These are phyloP conservation scores for Colletotrichum cuscutae DNA, from an alignment of 2,329 filamentous ascomycete genomes.

Conservation along the genomic window DNA sequence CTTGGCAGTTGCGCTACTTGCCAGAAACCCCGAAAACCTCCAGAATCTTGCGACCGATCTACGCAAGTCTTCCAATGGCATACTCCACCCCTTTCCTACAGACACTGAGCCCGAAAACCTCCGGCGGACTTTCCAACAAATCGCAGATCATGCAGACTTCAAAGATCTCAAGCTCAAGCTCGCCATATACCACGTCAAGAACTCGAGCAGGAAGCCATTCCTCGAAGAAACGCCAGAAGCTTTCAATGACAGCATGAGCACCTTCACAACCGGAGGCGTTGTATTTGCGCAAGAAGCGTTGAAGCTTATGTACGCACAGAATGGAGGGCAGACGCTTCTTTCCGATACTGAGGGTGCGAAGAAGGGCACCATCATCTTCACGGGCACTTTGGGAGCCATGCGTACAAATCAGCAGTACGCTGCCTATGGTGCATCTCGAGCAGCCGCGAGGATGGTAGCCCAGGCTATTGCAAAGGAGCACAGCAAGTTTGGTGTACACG, in stretches of 20 bases:
- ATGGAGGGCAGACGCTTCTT: conserved; percentile 56
- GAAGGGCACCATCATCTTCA: conserved; percentile 68
- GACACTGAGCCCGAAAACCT: conserved; percentile 60
- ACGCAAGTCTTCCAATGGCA: conserved; percentile 50
- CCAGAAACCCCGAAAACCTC: conserved; percentile 58
- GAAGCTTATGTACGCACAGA: conserved; percentile 61
- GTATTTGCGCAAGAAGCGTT: conserved; percentile 64
- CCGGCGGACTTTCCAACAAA: conserved; percentile 57
- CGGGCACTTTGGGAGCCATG: conserved; percentile 63
- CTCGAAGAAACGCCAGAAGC: conserved; percentile 62
- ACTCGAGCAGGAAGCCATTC: conserved; percentile 64
- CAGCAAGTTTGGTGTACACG: conserved; percentile 65
- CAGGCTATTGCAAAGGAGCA: conserved; percentile 67
- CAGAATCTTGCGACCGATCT: conserved; percentile 53
- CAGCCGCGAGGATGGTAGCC: conserved; percentile 63
- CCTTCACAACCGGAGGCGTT: conserved; percentile 66
- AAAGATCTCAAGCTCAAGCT: conserved; percentile 59
- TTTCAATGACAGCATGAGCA: conserved; percentile 58
- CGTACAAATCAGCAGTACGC: conserved; percentile 64
- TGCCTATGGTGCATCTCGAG: conserved; percentile 64
- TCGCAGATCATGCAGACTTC: conserved; percentile 59
- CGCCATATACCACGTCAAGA: conserved; percentile 67
- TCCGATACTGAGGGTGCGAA: conserved; percentile 56
- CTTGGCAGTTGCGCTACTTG: conserved; percentile 64
- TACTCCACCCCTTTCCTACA: conserved; percentile 62